Percentiles rank a stretch among this genome's conserved stretches.
Conservation (phyloP, 164 flowering plant genomes). For the Vitis amurensis region DNA sequence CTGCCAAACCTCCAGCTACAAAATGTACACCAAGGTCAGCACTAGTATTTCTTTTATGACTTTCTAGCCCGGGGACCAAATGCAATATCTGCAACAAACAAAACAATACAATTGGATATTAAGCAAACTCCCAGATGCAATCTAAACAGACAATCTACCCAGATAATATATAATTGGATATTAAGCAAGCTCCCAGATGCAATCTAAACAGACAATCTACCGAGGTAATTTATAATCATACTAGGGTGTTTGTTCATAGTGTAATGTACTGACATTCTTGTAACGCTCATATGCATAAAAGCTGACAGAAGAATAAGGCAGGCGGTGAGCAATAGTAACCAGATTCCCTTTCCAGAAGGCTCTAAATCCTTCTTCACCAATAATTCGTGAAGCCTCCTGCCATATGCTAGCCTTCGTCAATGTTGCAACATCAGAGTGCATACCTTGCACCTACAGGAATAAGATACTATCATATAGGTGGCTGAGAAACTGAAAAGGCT, state of each 20-base stretch:
- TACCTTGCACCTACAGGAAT: constrained; percentile 58
- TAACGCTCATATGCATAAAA: constrained; percentile 67
- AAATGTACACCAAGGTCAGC: constrained; percentile 47
- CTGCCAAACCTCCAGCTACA: constrained; percentile 64
- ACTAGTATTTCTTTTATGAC: constrained; percentile 28
- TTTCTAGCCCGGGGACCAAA: constrained; percentile 35
- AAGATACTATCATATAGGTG: background rate
- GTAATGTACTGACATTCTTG: constrained; percentile 47
- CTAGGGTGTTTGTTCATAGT: constrained; percentile 5
- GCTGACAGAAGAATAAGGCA: constrained; percentile 71
- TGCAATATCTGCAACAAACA: constrained; percentile 36
- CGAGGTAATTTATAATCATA: background rate
- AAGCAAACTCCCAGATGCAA: background rate
- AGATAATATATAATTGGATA: background rate
- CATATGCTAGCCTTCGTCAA: constrained; percentile 55
- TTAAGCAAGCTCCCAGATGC: background rate
- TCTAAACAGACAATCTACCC: constrained; percentile 1
- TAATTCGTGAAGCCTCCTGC: constrained; percentile 59
- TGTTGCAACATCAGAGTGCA: constrained; percentile 57
- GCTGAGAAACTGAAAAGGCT: too few species aligned
- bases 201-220: constrained; percentile 3
- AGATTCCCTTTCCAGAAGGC: constrained; percentile 83
- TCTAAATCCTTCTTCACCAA: constrained; percentile 57
- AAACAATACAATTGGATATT: constrained; percentile 8
- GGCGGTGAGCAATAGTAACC: constrained; percentile 67